These are phyloP conservation scores for Raffaelea deltoideospora DNA, from an alignment of 2,329 filamentous ascomycete species.

Conservation along the genomic window DNA sequence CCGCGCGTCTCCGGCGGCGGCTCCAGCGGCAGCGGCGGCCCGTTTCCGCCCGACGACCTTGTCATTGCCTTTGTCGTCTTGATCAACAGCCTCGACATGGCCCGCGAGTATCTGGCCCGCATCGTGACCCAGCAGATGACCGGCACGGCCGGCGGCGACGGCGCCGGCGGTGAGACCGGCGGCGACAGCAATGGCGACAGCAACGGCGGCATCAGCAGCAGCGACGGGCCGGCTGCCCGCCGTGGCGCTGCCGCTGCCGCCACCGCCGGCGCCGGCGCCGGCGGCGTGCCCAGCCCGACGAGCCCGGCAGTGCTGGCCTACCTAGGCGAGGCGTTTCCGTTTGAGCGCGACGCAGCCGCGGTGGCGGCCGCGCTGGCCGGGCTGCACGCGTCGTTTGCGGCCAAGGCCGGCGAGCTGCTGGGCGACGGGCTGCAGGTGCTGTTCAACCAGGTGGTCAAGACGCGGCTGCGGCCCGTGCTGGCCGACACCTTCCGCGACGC, in stretches of 20 bases:
- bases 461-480: conserved; percentile 69
- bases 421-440: conserved; percentile 73
- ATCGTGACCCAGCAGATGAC: conserved; percentile 59
- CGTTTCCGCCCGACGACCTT: conserved; percentile 76
- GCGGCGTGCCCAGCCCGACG: conserved; percentile 20
- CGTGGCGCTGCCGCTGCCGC: conserved; percentile 1
- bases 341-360: conserved; percentile 56
- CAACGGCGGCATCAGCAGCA: conserved; percentile 5
- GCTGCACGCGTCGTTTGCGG: conserved; percentile 56
- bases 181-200: conserved; percentile 11
- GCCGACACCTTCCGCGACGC: conserved; percentile 82
- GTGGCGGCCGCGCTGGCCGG: conserved; percentile 53
- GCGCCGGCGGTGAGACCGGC: neutral
- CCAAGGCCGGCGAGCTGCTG: conserved; percentile 69
- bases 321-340: conserved; percentile 59
- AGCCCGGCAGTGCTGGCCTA: conserved; percentile 7
- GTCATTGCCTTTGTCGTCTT: conserved; percentile 82
- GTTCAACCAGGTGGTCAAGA: conserved; percentile 76
- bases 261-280: conserved; percentile 3
- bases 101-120: conserved; percentile 76
- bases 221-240: conserved; percentile 8
- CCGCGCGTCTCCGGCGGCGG: conserved; percentile 69
- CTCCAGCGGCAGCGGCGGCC: too few relatives aligned
- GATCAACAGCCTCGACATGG: conserved; percentile 89
- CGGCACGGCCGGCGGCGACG: conserved; percentile 18